phyloP scores from a whole-genome alignment of 106 monocot genomes.

The Phalaenopsis equestris region DNA sequence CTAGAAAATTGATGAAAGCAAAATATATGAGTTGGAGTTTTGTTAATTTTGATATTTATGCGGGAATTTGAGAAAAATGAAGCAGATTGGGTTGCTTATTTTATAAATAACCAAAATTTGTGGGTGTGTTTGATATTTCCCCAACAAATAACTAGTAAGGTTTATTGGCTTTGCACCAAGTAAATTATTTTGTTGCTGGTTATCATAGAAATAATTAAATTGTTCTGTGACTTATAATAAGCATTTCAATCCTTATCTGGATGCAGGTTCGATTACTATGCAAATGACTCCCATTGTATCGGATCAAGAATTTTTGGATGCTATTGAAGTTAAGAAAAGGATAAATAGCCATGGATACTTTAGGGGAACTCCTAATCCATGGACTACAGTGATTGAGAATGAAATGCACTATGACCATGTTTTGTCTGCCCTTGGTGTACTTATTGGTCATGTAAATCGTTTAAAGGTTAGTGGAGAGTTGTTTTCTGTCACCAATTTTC shows the following conservation, averaged over 20 bases:
- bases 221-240: neutral
- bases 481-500: neutral
- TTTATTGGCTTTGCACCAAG: neutral
- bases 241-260: slow-evolving; percentile 2
- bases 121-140: neutral
- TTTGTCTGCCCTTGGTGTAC: slow-evolving; percentile 61
- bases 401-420: slow-evolving; percentile 33
- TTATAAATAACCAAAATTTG: neutral
- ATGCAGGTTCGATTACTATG: slow-evolving; percentile 47
- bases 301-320: slow-evolving; percentile 33
- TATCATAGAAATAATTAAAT: neutral
- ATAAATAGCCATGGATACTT: slow-evolving; percentile 66
- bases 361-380: slow-evolving; percentile 36
- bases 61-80: too few species aligned
- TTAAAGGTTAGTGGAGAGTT: slow-evolving; percentile 43
- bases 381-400: slow-evolving; percentile 42
- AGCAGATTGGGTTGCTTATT: neutral
- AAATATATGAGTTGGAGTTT: too few species aligned
- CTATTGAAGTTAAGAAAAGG: slow-evolving; percentile 47
- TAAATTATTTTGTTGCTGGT: neutral
- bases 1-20: too few species aligned
- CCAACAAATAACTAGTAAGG: neutral
- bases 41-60: too few species aligned
- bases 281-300: slow-evolving; percentile 58
- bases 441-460: slow-evolving; percentile 56